These are phyloP conservation scores for Solanum habrochaites DNA, from an alignment of 257 asterid species.

Conservation along the genomic window DNA sequence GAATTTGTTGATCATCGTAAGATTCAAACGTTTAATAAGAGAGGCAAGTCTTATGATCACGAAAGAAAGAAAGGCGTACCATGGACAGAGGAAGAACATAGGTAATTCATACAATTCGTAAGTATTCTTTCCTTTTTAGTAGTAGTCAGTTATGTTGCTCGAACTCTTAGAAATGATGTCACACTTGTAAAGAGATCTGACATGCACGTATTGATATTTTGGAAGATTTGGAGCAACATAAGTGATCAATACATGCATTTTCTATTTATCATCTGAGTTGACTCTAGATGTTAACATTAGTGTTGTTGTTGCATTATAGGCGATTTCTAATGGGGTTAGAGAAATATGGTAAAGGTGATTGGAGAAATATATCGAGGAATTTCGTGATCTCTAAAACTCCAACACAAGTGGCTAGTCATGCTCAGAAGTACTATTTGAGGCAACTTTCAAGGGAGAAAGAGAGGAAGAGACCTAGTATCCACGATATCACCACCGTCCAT, in stretches of 20 bases:
- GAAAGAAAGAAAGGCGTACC: conserved; percentile 70
- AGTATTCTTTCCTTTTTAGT: background rate
- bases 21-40: conserved; percentile 35
- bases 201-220: background rate
- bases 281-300: background rate
- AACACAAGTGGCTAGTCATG: conserved; percentile 90
- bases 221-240: background rate
- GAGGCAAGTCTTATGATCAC: conserved; percentile 43
- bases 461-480: conserved; percentile 76
- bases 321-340: conserved; percentile 57
- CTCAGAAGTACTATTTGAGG: conserved; percentile 71
- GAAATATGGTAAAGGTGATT: conserved; percentile 70
- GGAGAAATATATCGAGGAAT: conserved; percentile 72
- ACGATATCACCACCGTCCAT: conserved; percentile 51
- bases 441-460: conserved; percentile 57
- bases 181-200: background rate
- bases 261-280: background rate
- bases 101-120: conserved; percentile 15
- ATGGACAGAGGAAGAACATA: conserved; percentile 89
- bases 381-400: conserved; percentile 68
- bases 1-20: conserved; percentile 30
- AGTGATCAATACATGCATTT: background rate
- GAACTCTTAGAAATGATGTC: background rate
- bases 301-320: conserved; percentile 15
- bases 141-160: background rate